Evolutionary conservation across 1,284 basidiomycete species (phyloP).

Genomic region (Ustilago loliicola): DNA sequence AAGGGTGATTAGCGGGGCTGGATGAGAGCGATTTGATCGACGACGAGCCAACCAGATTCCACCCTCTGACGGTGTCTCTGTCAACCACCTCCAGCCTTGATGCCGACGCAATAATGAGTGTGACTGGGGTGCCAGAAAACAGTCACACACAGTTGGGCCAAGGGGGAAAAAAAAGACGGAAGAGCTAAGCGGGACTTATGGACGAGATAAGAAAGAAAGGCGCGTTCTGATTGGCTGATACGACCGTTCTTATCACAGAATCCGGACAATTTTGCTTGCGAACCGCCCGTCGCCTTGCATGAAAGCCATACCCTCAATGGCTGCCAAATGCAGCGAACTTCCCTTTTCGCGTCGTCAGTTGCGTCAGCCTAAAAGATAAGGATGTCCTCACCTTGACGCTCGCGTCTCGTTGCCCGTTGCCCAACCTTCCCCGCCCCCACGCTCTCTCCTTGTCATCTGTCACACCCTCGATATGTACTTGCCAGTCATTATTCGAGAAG

Average conservation of each 20-base stretch:
- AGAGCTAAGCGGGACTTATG: too few relatives aligned
- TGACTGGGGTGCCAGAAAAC: not conserved
- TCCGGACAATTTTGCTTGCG: constrained; percentile 21
- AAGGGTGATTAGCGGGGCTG: not conserved
- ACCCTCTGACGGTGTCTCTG: too few relatives aligned
- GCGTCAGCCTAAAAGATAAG: constrained; percentile 26
- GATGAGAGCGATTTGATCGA: not conserved
- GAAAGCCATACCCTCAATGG: not conserved
- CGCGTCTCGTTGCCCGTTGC: constrained; percentile 19
- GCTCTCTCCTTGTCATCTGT: constrained; percentile 2
- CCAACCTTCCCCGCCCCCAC: constrained; percentile 11
- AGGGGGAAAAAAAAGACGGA: not conserved
- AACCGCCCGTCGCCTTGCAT: constrained; percentile 12
- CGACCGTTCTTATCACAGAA: constrained; percentile 13
- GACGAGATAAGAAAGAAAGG: constrained; percentile 71
- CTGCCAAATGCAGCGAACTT: constrained; percentile 15
- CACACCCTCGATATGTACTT: not conserved
- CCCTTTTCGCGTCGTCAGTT: constrained; percentile 40
- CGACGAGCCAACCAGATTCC: not conserved
- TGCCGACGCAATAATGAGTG: too few relatives aligned
- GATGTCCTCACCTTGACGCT: constrained; percentile 1
- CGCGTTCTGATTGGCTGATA: constrained; percentile 62
- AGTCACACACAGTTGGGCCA: not conserved
- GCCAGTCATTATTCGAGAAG: not conserved
- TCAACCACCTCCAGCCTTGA: too few relatives aligned